Evolutionary conservation across 352 stramenopile species (phyloP), one percentile per base, ranked within the genome.

Genomic region (Bremia lactucae): DNA sequence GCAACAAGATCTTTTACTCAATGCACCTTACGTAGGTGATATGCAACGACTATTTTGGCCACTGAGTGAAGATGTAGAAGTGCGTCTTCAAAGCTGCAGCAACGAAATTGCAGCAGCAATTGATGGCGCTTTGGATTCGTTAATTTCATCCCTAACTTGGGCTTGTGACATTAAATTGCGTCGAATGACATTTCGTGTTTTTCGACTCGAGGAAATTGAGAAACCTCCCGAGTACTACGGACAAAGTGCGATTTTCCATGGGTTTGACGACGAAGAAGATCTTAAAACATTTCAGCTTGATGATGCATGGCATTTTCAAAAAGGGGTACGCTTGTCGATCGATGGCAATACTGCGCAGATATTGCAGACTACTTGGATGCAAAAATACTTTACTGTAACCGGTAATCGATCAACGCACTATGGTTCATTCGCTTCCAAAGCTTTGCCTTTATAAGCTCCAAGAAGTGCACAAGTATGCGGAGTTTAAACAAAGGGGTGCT

Each of bases 281-380:
- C 25, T 14, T 6, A 22, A n/a, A 22, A 50, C 19, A 6, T 76
- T 66, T 23, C 49, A 40, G 13, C 53, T 78, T 18, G 69, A 78
- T 25, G 35, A 59, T 11, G 39, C 67, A 11, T 74, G 65, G 22
- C 38, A 36, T 28, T 82, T 78, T 33, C 23, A 47, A 28, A 63
- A n/a, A 18, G 53, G 49, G 23, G 51, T 69, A 16, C 51, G 43
- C 15, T 47, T 50, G 1, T 36, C 31, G 8, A 53, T 82, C 4
- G 66, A 78, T 34, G 62, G 69, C 28, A 78, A 82, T 39, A 82
- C 69, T 22, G 67, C 66, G 11, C 58, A 68, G 47, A 71, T 82
- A 24, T 42, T 82, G 42, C 51, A 56, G 19, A 48, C 54, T 20
- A 76, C 55, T 35, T 78, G 69, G 69, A 34, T 82, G 38, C 58